Conservation (phyloP, 2,329 filamentous ascomycete genomes). For the Fusarium gaditjirri region DNA sequence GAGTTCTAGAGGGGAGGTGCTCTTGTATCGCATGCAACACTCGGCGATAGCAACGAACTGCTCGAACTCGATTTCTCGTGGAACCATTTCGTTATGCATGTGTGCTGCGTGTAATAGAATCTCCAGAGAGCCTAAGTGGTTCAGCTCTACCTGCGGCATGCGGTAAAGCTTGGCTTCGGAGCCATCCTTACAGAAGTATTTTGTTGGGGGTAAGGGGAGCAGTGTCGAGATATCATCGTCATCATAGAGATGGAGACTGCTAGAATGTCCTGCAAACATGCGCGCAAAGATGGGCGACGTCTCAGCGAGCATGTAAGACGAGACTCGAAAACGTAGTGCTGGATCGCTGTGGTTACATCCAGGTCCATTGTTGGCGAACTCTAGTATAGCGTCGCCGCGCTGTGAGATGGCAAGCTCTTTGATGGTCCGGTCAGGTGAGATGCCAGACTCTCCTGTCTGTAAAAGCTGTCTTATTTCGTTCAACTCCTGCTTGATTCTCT, state of each 20-base stretch:
- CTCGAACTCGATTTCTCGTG: conserved; percentile 58
- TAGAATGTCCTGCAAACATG: conserved; percentile 54
- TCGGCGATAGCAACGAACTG: conserved; percentile 64
- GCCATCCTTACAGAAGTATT: conserved; percentile 56
- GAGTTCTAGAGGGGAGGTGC: conserved; percentile 62
- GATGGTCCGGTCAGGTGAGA: conserved; percentile 52
- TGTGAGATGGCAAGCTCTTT: conserved; percentile 57
- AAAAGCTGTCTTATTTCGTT: conserved; percentile 54
- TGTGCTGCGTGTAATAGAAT: conserved; percentile 63
- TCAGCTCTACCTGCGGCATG: conserved; percentile 63
- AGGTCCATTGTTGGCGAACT: conserved; percentile 58
- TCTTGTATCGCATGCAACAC: conserved; percentile 60
- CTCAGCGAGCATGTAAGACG: conserved; percentile 61
- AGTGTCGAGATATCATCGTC: conserved; percentile 51
- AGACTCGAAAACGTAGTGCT: conserved; percentile 61
- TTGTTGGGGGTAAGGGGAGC: conserved; percentile 50
- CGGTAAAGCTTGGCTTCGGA: conserved; percentile 59
- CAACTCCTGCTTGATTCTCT: conserved; percentile 56
- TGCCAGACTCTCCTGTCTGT: conserved; percentile 54
- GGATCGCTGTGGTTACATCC: conserved; percentile 50
- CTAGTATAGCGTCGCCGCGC: conserved; percentile 61
- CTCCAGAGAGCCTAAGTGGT: conserved; percentile 55
- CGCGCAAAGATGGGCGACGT: conserved; percentile 63
- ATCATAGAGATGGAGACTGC: conserved; percentile 49
- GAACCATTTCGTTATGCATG: conserved; percentile 59